Evolutionary conservation across 441 rosid genomes (phyloP).

Genomic region (Flueggea neowawraea): DNA sequence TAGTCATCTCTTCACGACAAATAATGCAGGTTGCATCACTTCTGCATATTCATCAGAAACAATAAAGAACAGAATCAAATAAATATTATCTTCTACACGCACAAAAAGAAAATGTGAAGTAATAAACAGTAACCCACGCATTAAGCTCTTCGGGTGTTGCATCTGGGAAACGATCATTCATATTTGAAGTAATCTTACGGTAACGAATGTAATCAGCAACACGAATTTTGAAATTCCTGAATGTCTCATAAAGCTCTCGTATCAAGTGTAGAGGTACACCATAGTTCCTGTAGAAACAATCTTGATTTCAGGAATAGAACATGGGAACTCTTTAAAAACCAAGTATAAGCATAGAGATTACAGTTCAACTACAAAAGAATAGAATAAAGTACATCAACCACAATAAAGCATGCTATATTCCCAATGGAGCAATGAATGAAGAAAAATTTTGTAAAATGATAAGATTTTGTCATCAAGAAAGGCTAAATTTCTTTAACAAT

Average conservation of each 20-base stretch:
- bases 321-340: background rate
- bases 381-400: too few relatives aligned
- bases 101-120: too few relatives aligned
- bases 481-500: too few relatives aligned
- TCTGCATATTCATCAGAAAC: constrained; percentile 49
- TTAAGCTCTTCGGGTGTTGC: constrained; percentile 93
- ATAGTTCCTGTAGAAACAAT: constrained; percentile 65
- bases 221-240: constrained; percentile 91
- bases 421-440: too few relatives aligned
- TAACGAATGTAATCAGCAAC: constrained; percentile 94
- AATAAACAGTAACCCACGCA: constrained; percentile 44
- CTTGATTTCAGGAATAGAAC: constrained; percentile 1
- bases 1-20: constrained; percentile 98
- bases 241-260: constrained; percentile 95
- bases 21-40: constrained; percentile 96
- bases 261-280: constrained; percentile 95
- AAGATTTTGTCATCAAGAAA: too few relatives aligned
- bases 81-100: too few relatives aligned
- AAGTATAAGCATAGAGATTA: too few relatives aligned
- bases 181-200: constrained; percentile 91
- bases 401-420: too few relatives aligned
- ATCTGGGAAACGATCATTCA: constrained; percentile 96
- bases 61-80: constrained; percentile 1
- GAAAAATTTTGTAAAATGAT: too few relatives aligned
- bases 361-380: too few relatives aligned